Base-by-base conservation (phyloP, 192 early-diverging fungal species). In the Coemansia sp. region DNA sequence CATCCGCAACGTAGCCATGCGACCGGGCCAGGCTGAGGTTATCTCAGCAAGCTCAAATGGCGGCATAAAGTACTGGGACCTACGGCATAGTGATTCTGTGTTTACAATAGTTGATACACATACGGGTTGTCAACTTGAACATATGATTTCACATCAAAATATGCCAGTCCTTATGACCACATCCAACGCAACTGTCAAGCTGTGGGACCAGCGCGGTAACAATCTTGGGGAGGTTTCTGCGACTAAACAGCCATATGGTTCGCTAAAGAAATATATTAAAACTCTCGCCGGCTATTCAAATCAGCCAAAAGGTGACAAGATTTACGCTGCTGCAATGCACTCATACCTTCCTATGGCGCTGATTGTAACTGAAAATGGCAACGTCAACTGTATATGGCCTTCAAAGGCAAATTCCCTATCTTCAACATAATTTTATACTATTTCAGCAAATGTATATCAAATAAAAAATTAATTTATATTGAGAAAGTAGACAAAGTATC, bases 171-270 rank as follows among this genome's bases (percentile, higher is more conserved):
- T 61, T 25, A 59, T 78, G 72, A 72, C 74, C 6, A 69, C 76
- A 11, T 81, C 78, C 1, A 66, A 64, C 3, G 64, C 70, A 0
- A 66, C 75, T 2, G 83, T 78, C 21, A 78, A 78, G 42, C 31
- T 84, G 51, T 84, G 83, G 83, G 76, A 81, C 64, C 76, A 70
- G 70, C 56, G 71, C 1, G 72, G 75, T 51, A 66, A 60, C 21
- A 67, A 70, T 17, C 68, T 84, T 31, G 83, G 83, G 24, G 61
- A 69, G 1, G 73, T 72, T 0, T 67, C 75, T 1, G 71, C 66
- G 8, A 65, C 67, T 9, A 59, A 57, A 51, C 21, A 68, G 59
- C 54, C 59, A 21, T 24, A 75, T 66, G 25, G 42, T 58, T 22
- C 57, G 64, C 19, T 63, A 52, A 46, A 50, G n/a, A 23, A 31